Percentiles rank a stretch among this genome's conserved stretches.
Conservation (phyloP, 2,329 filamentous ascomycete species). For the Rutstroemia sp. region DNA sequence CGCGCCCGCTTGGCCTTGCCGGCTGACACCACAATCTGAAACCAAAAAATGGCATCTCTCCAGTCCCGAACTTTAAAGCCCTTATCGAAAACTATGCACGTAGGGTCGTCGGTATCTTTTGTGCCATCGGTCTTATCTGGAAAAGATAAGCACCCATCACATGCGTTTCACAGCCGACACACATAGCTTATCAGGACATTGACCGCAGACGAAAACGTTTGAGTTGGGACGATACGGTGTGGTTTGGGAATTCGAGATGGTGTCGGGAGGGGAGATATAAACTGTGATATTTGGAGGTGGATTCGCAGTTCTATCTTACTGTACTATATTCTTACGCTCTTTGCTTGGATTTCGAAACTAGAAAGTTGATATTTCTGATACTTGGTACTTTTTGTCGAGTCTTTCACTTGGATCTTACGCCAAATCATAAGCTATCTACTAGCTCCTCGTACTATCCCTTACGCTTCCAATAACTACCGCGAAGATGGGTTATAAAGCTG, state of each 20-base stretch:
- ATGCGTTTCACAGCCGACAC: constrained; percentile 8
- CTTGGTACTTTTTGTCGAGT: background rate
- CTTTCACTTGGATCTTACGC: background rate
- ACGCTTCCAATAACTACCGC: background rate
- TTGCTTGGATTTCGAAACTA: too few relatives aligned
- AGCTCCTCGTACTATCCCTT: background rate
- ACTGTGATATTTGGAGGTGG: background rate
- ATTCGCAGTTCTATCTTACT: too few relatives aligned
- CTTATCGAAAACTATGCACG: background rate
- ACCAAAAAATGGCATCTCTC: background rate
- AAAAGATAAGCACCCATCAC: constrained; percentile 9
- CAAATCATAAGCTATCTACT: background rate
- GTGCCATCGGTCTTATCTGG: constrained; percentile 1
- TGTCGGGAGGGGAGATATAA: background rate
- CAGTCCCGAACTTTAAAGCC: background rate
- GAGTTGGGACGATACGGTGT: background rate
- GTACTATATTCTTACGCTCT: too few relatives aligned
- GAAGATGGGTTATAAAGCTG: constrained; percentile 3
- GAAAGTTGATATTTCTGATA: background rate
- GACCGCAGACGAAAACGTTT: background rate
- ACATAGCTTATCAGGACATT: background rate
- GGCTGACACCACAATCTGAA: too few relatives aligned
- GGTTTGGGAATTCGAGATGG: background rate
- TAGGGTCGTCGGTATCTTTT: background rate
- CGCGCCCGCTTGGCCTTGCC: too few relatives aligned